Percentiles rank a stretch among this genome's conserved stretches.
These are phyloP conservation scores for Volvariella volvacea DNA, from an alignment of 1,284 basidiomycete species.

Conservation along the genomic window DNA sequence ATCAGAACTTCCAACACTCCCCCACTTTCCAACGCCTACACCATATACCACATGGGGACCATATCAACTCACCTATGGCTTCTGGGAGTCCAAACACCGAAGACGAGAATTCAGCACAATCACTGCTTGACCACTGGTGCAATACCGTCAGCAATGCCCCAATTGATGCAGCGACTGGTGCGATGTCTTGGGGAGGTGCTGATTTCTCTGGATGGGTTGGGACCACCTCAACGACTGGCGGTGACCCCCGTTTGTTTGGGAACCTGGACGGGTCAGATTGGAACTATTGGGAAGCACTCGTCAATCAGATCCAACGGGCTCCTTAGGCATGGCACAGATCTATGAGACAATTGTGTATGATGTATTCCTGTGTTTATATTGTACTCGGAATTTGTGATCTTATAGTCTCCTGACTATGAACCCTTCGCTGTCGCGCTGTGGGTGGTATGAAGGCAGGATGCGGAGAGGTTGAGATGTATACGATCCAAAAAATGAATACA, in stretches of 20 bases:
- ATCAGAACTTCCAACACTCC: slow-evolving; percentile 33
- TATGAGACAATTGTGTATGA: too few species aligned
- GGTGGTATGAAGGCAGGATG: too few species aligned
- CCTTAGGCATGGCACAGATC: slow-evolving; percentile 18
- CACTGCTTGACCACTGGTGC: slow-evolving; percentile 75
- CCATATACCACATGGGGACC: slow-evolving; percentile 34
- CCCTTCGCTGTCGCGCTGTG: too few species aligned
- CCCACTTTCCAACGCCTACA: slow-evolving; percentile 60
- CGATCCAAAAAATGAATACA: too few species aligned
- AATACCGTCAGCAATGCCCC: slow-evolving; percentile 63
- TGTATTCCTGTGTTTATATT: too few species aligned
- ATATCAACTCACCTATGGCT: slow-evolving; percentile 43
- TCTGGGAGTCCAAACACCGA: slow-evolving; percentile 65
- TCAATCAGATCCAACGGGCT: slow-evolving; percentile 65
- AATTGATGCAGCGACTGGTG: slow-evolving; percentile 45
- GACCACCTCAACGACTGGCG: slow-evolving; percentile 26
- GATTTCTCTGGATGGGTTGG: slow-evolving; percentile 59
- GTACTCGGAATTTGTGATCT: not conserved
- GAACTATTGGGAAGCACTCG: slow-evolving; percentile 76
- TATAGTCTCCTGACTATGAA: not conserved
- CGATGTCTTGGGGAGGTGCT: slow-evolving; percentile 56
- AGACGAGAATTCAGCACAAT: slow-evolving; percentile 70
- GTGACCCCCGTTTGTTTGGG: slow-evolving; percentile 35
- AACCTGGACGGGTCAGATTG: slow-evolving; percentile 64
- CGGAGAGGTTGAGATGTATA: too few species aligned